Evolutionary conservation across 257 asterid genomes (phyloP), one percentile per base, ranked within the genome.

Genomic region (Solanum habrochaites): DNA sequence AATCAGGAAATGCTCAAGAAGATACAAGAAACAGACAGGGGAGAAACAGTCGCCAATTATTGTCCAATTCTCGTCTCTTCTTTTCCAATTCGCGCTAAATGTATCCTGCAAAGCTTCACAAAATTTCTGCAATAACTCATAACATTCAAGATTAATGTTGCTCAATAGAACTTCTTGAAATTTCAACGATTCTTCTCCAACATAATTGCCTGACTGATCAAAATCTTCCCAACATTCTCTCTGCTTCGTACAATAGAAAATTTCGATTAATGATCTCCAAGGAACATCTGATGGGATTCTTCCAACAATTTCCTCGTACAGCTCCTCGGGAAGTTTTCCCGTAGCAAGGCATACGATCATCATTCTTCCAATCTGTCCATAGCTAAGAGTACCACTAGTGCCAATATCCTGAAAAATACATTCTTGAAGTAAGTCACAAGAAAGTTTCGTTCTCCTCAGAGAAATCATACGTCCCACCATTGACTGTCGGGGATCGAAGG

Each of bases 11-110:
- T 93, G 92, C 78, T 94, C 98, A 25, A 93, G 56, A 23, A 95
- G 92, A 90, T 95, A 91, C 42, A 93, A 71, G 92, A 95, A 94
- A 80, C 93, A 91, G 8, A 71, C 49, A 1, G 95, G 98, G 47
- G 97, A 90, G 32, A 94, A 89, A 20, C 52, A 91, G 85, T 91
- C 93, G 3, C 3, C 42, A 4, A 11, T 21, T 15, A 8, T 75
- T 83, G 40, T 90, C 93, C 93, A 89, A 29, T 88, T 83, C 6
- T 14, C 32, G 3, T 25, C 40, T 35, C 11, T 71, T 71, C 18
- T 80, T 83, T 49, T 90, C 93, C 94, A 89, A 29, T 86, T 80
- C 3, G 82, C 83, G 25, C 23, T 2, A 20, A 88, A 91, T 4
- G 93, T 88, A 40, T 88, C 90, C 83, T 52, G 87, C 83, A 95